Conservation (phyloP, 441 rosid species). For the Jatropha podagrica region DNA sequence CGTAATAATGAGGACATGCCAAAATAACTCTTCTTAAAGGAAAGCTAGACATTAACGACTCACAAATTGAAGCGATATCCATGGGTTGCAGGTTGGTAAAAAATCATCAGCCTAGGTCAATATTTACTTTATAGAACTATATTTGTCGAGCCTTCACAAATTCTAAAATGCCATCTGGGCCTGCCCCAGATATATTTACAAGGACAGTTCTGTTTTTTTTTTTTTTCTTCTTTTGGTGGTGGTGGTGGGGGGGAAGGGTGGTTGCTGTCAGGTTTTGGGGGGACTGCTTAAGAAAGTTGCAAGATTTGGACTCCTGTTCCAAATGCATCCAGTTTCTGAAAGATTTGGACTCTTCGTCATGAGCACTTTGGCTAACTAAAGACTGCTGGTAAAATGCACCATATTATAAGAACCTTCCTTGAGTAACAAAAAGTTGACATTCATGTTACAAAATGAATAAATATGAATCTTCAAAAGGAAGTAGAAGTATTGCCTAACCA, state of each 20-base stretch:
- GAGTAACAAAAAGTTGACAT: background rate
- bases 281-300: too few relatives aligned
- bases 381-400: background rate
- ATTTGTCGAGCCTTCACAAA: background rate
- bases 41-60: too few relatives aligned
- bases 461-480: background rate
- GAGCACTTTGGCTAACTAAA: background rate
- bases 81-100: background rate
- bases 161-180: background rate
- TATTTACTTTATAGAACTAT: background rate
- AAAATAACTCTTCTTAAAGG: too few relatives aligned
- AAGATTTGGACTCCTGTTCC: too few relatives aligned
- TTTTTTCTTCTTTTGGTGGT: too few relatives aligned
- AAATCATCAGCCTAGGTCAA: background rate
- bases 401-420: background rate
- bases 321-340: too few relatives aligned
- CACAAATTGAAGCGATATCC: background rate
- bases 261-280: too few relatives aligned
- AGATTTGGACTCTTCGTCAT: background rate
- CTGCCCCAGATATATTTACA: background rate
- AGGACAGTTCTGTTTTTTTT: too few relatives aligned
- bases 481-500: constrained; percentile 12
- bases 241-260: too few relatives aligned
- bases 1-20: too few relatives aligned
- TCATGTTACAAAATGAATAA: background rate